A percentile compares a stretch with the other conserved stretches of the same genome.
phyloP scores from a whole-genome alignment of 768 basidiomycete species.

The Leccinum sublutescens region DNA sequence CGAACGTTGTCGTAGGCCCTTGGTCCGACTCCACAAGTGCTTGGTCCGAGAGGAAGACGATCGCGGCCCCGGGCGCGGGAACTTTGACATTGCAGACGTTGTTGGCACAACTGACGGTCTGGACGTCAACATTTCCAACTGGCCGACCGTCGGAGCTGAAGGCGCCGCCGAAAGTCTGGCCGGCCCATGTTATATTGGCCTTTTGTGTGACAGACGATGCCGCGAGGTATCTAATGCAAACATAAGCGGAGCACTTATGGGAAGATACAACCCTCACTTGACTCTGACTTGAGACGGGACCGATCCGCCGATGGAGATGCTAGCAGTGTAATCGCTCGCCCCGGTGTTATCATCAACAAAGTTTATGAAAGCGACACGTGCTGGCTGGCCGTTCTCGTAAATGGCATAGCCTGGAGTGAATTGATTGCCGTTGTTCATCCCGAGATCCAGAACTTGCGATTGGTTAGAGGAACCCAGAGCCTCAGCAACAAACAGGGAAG shows the following conservation, averaged over 20 bases:
- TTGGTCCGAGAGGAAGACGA: constrained; percentile 62
- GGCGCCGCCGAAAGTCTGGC: constrained; percentile 63
- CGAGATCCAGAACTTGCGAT: constrained; percentile 66
- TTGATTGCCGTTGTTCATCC: constrained; percentile 44
- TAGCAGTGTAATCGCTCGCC: constrained; percentile 50
- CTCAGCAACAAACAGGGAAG: constrained; percentile 69
- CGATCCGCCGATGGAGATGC: constrained; percentile 46
- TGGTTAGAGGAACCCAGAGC: constrained; percentile 60
- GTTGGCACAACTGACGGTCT: constrained; percentile 56
- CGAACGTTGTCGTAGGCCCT: constrained; percentile 44
- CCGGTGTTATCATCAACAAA: constrained; percentile 62
- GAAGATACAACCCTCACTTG: constrained; percentile 38
- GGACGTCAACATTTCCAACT: constrained; percentile 50
- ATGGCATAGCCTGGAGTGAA: constrained; percentile 63
- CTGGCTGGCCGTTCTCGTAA: constrained; percentile 65
- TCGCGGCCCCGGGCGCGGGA: constrained; percentile 68
- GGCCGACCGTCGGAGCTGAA: constrained; percentile 71
- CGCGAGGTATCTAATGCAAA: constrained; percentile 48
- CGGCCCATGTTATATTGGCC: constrained; percentile 73
- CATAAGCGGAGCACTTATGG: background rate
- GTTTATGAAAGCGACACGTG: constrained; percentile 69
- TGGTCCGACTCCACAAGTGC: constrained; percentile 38
- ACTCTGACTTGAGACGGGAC: constrained; percentile 51
- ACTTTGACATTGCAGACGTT: constrained; percentile 61
- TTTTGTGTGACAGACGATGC: constrained; percentile 59